Evolutionary conservation across 2,329 filamentous ascomycete genomes (phyloP).

Genomic region (Alternaria consortialis): DNA sequence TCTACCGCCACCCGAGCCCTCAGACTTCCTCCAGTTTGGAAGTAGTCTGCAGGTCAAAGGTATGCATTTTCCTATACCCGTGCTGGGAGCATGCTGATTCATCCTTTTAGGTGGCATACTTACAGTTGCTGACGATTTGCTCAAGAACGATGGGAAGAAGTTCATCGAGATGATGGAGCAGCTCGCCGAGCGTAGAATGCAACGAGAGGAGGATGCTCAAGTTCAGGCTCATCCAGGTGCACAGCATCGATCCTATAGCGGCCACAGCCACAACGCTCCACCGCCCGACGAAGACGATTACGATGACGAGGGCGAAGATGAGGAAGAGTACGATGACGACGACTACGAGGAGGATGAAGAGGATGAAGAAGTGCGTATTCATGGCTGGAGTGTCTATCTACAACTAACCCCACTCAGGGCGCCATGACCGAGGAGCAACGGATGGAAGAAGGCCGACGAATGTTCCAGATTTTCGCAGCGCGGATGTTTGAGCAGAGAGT

Average conservation of each 20-base stretch:
- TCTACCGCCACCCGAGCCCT: constrained; percentile 71
- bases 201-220: constrained; percentile 89
- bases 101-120: constrained; percentile 82
- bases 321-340: constrained; percentile 69
- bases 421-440: constrained; percentile 97
- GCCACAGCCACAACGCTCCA: constrained; percentile 71
- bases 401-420: constrained; percentile 68
- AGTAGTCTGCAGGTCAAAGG: constrained; percentile 96
- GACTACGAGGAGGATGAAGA: constrained; percentile 56
- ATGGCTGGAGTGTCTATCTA: constrained; percentile 15
- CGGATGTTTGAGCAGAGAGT: constrained; percentile 99
- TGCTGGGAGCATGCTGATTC: constrained; percentile 34
- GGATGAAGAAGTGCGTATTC: constrained; percentile 46
- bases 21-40: constrained; percentile 96
- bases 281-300: constrained; percentile 82
- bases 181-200: constrained; percentile 95
- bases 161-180: constrained; percentile 99
- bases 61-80: constrained; percentile 46
- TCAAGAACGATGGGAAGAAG: constrained; percentile 98
- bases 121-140: constrained; percentile 95
- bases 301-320: constrained; percentile 71
- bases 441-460: constrained; percentile 96
- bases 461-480: constrained; percentile 99
- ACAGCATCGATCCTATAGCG: constrained; percentile 54
- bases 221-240: constrained; percentile 68